A percentile compares a stretch with the other conserved stretches of the same genome.
Evolutionary conservation across 139 green algal genomes (phyloP).

Genomic region (Auxenochlorella protothecoides): DNA sequence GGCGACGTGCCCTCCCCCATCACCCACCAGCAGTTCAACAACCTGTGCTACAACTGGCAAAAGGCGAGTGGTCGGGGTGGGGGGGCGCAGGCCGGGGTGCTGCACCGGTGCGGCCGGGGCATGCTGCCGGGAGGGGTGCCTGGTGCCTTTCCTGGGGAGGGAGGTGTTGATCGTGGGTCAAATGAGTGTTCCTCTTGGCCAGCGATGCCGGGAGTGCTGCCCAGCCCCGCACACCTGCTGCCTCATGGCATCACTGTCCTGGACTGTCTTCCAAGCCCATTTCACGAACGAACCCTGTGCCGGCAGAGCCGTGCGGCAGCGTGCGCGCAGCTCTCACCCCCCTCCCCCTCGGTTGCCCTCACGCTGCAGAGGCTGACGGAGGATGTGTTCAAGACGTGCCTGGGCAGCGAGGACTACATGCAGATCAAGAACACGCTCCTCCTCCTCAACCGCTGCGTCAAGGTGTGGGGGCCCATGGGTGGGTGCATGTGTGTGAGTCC

Average conservation of each 20-base stretch:
- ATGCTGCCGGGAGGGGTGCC: too few relatives aligned
- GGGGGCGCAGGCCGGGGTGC: not conserved
- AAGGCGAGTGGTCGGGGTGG: not conserved
- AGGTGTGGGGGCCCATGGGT: conserved; percentile 2
- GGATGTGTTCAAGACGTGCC: conserved; percentile 23
- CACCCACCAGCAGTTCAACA: conserved; percentile 9
- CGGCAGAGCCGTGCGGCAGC: too few relatives aligned
- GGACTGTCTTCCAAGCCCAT: too few relatives aligned
- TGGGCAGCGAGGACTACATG: conserved; percentile 38
- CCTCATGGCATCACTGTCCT: too few relatives aligned
- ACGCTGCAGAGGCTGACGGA: too few relatives aligned
- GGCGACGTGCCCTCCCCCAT: conserved; percentile 1
- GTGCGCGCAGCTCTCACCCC: not conserved
- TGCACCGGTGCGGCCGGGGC: not conserved
- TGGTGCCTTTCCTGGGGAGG: too few relatives aligned
- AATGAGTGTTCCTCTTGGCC: not conserved
- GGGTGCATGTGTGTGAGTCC: not conserved
- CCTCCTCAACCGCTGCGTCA: conserved; percentile 30
- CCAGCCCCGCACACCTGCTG: too few relatives aligned
- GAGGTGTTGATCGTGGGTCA: not conserved
- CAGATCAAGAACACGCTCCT: conserved; percentile 45
- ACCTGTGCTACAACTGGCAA: conserved; percentile 17
- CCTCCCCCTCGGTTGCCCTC: not conserved
- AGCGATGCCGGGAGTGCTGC: too few relatives aligned
- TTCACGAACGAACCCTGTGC: too few relatives aligned